Percentiles rank a stretch among this genome's conserved stretches.
Conservation (phyloP, 768 basidiomycete species). For the Lentinula lateritia region DNA sequence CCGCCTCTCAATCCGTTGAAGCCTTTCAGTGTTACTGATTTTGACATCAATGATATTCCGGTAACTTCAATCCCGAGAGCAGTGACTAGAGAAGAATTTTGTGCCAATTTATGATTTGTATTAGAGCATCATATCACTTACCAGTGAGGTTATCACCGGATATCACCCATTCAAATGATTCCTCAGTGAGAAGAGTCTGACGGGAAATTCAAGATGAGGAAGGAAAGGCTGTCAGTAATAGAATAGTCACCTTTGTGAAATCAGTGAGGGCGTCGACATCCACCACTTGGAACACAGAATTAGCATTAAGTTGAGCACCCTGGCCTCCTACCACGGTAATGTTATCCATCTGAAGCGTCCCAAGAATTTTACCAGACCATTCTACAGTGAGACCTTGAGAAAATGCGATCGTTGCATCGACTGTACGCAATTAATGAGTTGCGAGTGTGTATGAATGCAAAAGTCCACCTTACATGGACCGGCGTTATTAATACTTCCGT, state of each 20-base stretch:
- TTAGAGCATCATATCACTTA: background rate
- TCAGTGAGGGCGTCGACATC: slow-evolving; percentile 51
- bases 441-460: background rate
- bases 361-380: slow-evolving; percentile 55
- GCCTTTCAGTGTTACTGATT: slow-evolving; percentile 60
- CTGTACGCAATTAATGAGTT: slow-evolving; percentile 23
- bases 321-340: slow-evolving; percentile 55
- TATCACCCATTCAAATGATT: slow-evolving; percentile 68
- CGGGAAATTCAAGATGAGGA: background rate
- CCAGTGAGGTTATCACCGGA: slow-evolving; percentile 54
- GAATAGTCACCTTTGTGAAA: slow-evolving; percentile 50
- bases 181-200: slow-evolving; percentile 52
- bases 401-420: slow-evolving; percentile 67
- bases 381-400: slow-evolving; percentile 52
- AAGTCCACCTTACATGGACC: slow-evolving; percentile 57
- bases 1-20: slow-evolving; percentile 63
- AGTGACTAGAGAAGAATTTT: slow-evolving; percentile 31
- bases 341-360: slow-evolving; percentile 55
- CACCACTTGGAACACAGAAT: slow-evolving; percentile 53
- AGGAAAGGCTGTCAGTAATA: background rate
- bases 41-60: slow-evolving; percentile 48
- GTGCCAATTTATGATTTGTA: background rate
- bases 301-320: slow-evolving; percentile 52
- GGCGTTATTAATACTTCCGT: slow-evolving; percentile 61
- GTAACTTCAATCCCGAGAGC: slow-evolving; percentile 57